phyloP scores from a whole-genome alignment of 148 eudicot genomes.

The Fagopyrum homotropicum region DNA sequence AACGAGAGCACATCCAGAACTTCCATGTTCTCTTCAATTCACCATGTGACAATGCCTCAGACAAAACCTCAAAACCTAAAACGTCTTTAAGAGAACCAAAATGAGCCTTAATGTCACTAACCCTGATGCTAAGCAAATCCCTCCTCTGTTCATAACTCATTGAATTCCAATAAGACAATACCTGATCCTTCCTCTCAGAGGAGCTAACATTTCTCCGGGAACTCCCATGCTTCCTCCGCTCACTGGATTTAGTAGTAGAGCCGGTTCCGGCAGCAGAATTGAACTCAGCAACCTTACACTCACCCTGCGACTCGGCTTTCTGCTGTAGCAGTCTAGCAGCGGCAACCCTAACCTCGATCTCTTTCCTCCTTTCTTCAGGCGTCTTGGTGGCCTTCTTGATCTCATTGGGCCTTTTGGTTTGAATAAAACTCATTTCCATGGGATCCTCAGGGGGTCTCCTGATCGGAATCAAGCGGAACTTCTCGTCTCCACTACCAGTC shows the following conservation, averaged over 20 bases:
- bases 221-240: constrained; percentile 51
- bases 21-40: constrained; percentile 55
- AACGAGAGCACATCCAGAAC: constrained; percentile 82
- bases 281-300: constrained; percentile 29
- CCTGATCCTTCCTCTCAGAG: constrained; percentile 68
- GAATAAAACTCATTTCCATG: constrained; percentile 52
- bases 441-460: constrained; percentile 71
- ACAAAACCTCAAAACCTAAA: constrained; percentile 40
- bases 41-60: constrained; percentile 70
- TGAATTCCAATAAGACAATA: constrained; percentile 68
- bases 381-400: constrained; percentile 87
- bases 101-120: constrained; percentile 61
- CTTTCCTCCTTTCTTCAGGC: constrained; percentile 78
- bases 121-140: constrained; percentile 43
- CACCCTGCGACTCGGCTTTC: constrained; percentile 43
- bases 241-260: constrained; percentile 38
- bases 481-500: constrained; percentile 62
- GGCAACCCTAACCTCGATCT: constrained; percentile 88
- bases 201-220: constrained; percentile 42
- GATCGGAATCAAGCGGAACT: constrained; percentile 54
- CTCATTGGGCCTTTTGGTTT: constrained; percentile 60
- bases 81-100: constrained; percentile 52
- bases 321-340: constrained; percentile 93
- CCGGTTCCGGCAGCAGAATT: constrained; percentile 23
- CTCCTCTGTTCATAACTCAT: constrained; percentile 57